These are phyloP conservation scores for Phytopythium kandeliae DNA, from an alignment of 352 stramenopile genomes.

Conservation along the genomic window DNA sequence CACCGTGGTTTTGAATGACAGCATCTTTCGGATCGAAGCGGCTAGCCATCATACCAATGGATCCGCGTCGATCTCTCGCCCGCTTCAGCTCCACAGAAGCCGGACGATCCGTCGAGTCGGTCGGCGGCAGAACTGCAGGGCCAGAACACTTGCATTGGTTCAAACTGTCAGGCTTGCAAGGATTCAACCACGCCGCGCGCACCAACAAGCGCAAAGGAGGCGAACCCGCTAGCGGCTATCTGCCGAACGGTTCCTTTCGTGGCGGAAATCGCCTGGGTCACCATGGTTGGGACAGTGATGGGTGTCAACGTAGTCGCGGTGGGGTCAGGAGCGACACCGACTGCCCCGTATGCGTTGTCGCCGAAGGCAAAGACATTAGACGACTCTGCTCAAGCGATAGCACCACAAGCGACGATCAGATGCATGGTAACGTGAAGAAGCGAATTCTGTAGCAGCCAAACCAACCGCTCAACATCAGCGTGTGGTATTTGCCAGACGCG, in stretches of 20 bases:
- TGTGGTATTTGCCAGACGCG: constrained; percentile 71
- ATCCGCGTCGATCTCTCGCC: constrained; percentile 10
- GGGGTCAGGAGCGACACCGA: constrained; percentile 15
- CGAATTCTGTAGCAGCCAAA: background rate
- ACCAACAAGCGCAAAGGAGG: constrained; percentile 69
- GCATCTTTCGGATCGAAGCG: constrained; percentile 19
- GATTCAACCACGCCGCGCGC: background rate
- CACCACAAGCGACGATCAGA: background rate
- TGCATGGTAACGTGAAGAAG: background rate
- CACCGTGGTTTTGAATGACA: constrained; percentile 25
- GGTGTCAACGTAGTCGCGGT: background rate
- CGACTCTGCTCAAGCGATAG: constrained; percentile 37
- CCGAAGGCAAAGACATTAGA: constrained; percentile 57
- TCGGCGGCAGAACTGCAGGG: constrained; percentile 9
- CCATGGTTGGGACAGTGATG: constrained; percentile 18
- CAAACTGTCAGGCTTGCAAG: background rate
- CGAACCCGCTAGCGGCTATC: constrained; percentile 57
- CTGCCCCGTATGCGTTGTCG: constrained; percentile 56
- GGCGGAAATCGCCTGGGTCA: constrained; percentile 16
- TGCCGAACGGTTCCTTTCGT: constrained; percentile 29
- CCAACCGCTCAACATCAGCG: constrained; percentile 60
- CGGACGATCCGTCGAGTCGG: constrained; percentile 9
- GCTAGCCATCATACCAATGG: constrained; percentile 9
- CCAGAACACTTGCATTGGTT: background rate
- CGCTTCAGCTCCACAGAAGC: constrained; percentile 9